phyloP scores from a whole-genome alignment of 2,329 filamentous ascomycete species.

The Magnaporthiopsis poae region DNA sequence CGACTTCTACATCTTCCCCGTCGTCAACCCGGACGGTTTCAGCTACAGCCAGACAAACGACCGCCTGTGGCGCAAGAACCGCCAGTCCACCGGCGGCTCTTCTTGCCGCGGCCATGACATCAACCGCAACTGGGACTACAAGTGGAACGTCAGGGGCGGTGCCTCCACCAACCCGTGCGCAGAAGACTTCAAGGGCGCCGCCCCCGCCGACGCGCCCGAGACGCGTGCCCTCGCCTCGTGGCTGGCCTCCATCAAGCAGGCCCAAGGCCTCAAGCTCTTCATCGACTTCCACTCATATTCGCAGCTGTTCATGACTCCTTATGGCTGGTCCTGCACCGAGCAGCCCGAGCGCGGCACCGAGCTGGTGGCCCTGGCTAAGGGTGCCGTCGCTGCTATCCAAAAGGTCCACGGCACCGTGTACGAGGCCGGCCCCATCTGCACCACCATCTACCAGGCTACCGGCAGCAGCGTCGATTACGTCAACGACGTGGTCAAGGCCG shows the following conservation, averaged over 20 bases:
- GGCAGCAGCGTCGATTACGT: conserved; percentile 37
- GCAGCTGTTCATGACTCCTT: conserved; percentile 52
- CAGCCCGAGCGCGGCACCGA: conserved; percentile 35
- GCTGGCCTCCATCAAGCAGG: conserved; percentile 22
- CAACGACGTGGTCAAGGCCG: conserved; percentile 30
- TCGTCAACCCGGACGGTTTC: conserved; percentile 55
- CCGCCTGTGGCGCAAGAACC: conserved; percentile 55
- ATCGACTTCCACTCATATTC: conserved; percentile 58
- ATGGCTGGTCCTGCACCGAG: conserved; percentile 48
- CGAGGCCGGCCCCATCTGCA: conserved; percentile 43
- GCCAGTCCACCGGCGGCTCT: conserved; percentile 29
- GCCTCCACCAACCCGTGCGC: conserved; percentile 34
- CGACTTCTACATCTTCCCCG: conserved; percentile 56
- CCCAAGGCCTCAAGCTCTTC: conserved; percentile 47
- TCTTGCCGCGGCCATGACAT: conserved; percentile 49
- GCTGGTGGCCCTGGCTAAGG: conserved; percentile 38
- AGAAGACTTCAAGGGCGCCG: conserved; percentile 30
- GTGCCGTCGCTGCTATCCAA: conserved; percentile 40
- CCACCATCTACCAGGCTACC: conserved; percentile 49
- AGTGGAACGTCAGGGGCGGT: conserved; percentile 33
- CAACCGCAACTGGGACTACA: conserved; percentile 41
- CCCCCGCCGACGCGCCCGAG: conserved; percentile 37
- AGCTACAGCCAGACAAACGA: conserved; percentile 46
- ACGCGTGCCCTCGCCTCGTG: conserved; percentile 35
- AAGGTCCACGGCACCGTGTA: conserved; percentile 30